Evolutionary conservation across 148 eudicot genomes (phyloP), one percentile per base, ranked within the genome.

Genomic region (Suaeda aralocaspica): DNA sequence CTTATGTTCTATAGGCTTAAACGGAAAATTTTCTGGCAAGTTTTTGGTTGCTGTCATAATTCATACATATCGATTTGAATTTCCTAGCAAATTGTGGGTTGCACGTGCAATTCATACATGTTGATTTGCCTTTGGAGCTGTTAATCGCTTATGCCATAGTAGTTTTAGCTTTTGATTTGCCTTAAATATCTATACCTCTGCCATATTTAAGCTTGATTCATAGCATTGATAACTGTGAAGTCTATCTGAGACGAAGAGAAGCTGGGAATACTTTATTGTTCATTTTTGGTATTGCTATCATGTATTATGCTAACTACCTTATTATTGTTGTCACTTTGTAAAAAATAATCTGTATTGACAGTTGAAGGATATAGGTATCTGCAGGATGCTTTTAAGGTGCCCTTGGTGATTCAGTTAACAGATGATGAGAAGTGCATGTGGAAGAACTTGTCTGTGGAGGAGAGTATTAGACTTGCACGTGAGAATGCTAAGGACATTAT

Each of bases 371-470:
- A 73, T 81, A 93, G 98, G 79, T 93, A 93, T 78, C 81, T 93
- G 86, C 98, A 93, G 86, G 98, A 93, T 67, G 96, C 90, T 74
- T 93, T 93, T 74, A 90, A 90, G 84, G 98, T 93, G 50, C 98
- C 98, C 29, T 89, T 93, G 64, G 98, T 93, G 59, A 93, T 93
- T 69, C 98, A 93, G 63, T 76, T 93, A 71, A 93, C 96, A 24
- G 98, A 93, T 78, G 98, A 93, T 81, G 98, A 93, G 86, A 93
- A 93, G 74, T 91, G 91, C 77, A 87, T 93, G 91, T 93, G 97
- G 96, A 93, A 93, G 80, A 84, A 89, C 82, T 75, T 93, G 31
- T 78, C 95, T 0, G 91, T 93, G 68, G 98, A 93, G 83, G 98
- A 93, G 78, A 81, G 91, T 77, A 84, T 87, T 72, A 83, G 98